Evolutionary conservation across 108 stramenopile genomes (phyloP), one percentile per base, ranked within the genome.

Genomic region (Schizochytrium sp.): DNA sequence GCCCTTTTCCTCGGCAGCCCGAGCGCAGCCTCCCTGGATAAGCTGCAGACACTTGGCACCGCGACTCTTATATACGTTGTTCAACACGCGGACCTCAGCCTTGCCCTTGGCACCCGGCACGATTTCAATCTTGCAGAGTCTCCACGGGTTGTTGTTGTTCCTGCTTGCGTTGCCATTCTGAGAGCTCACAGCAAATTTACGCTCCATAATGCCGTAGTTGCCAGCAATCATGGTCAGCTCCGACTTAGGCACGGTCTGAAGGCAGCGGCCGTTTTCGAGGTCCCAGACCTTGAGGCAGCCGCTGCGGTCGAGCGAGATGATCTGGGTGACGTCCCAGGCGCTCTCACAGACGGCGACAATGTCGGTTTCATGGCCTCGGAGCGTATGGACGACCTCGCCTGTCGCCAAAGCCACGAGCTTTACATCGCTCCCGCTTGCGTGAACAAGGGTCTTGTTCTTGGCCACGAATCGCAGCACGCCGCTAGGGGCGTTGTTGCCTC

Each of bases 391-490:
- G 50, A 55, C 28, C 28, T 49, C 76, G 47, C 76, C 50, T 38
- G 50, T 83, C 8, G 47, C 5, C 5, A 83, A 47, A 40, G 47
- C 53, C 15, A 55, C 53, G 76, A 83, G 47, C 76, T 55, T 83
- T 47, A 83, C 53, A n/a, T 83, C 76, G 15, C 47, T 83, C 8
- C 76, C 76, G 76, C 53, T 55, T 8, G 53, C 76, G 47, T 83
- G 76, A 10, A 55, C 76, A 53, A 83, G 47, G 45, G 47, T 49
- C 76, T 83, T 83, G 50, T 40, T 40, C 45, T 55, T 55, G 76
- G 64, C 64, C 64, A 69, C 64, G 64, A 69, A 69, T 44, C 28
- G 53, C 50, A 83, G 53, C 76, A 83, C 76, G 47, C 50, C 76
- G 50, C 47, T 55, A 28, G 28, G 28, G 28, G 28, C 28, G 28